Base-by-base conservation (phyloP, 495 filamentous ascomycete genomes). In the Rusavskia elegans region DNA sequence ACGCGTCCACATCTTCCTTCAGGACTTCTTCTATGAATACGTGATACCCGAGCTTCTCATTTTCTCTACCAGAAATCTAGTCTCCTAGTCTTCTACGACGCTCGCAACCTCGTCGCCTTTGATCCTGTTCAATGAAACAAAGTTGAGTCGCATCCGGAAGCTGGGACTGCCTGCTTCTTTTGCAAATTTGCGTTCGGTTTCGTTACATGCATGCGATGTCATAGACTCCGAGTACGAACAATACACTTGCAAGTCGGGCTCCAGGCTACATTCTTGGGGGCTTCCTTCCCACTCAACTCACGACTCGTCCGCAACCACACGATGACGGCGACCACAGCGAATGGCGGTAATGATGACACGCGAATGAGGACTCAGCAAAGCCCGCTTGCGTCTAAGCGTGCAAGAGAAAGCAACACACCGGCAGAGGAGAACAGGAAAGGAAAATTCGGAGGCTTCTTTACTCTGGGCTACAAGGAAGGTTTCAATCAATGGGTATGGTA, bases 381-480 rank as follows among this genome's bases (percentile, higher is more conserved):
- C 49, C 64, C 75, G 50, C 61, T 78, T 49, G 73, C 75, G 29
- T 79, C 77, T 23, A 69, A 78, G 50, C 64, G 74, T 62, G 58
- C 68, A 52, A 64, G 73, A 66, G 54, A 67, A 61, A 61, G 59
- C 32, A 61, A 48, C 13, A 55, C 30, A 14, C 38, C 59, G 32
- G 50, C 56, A 36, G 55, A 63, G 56, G 45, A 46, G 27, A 59
- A 48, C 56, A 65, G 61, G 48, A 68, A 62, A 51, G 58, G 62
- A 52, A 60, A 59, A 14, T 52, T 64, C 14, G 54, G 53, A 30
- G 59, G 60, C 16, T 81, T 76, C 63, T 96, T 97, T 58, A 87
- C 92, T 3, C 68, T 98, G 21, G 83, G 88, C 23, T 94, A 93
- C 68, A 88, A 88, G 59, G 90, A 94, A 49, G 90, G 84, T 13